Evolutionary conservation across 2,329 filamentous ascomycete genomes (phyloP).

Genomic region (Colletotrichum sp.): DNA sequence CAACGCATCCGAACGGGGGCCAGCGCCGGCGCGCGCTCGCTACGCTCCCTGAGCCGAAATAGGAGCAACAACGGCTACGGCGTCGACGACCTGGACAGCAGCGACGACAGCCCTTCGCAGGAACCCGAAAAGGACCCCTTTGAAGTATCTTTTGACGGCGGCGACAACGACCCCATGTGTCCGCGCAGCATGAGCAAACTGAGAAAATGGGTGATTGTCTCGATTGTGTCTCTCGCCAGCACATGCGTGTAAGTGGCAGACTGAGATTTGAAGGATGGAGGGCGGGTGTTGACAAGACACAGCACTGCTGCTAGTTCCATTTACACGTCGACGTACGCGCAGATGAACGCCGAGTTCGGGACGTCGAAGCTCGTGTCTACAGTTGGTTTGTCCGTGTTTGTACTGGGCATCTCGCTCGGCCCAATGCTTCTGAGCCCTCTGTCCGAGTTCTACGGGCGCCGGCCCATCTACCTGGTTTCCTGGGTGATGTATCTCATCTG

Average conservation of each 20-base stretch:
- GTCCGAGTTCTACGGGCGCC: constrained; percentile 81
- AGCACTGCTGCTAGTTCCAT: constrained; percentile 88
- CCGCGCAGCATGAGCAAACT: constrained; percentile 70
- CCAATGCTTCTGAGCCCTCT: constrained; percentile 68
- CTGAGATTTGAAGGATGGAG: not conserved
- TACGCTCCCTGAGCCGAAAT: constrained; percentile 29
- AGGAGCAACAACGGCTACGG: constrained; percentile 52
- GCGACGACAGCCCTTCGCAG: constrained; percentile 5
- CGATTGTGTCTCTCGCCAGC: constrained; percentile 75
- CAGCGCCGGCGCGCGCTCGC: not conserved
- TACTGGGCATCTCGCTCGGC: constrained; percentile 72
- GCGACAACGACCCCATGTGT: constrained; percentile 73
- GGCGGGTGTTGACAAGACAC: constrained; percentile 9
- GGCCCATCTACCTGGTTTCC: constrained; percentile 79
- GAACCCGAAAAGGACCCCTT: constrained; percentile 48
- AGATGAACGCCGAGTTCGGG: constrained; percentile 77
- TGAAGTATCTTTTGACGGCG: constrained; percentile 77
- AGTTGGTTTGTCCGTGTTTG: constrained; percentile 81
- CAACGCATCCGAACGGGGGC: constrained; percentile 28
- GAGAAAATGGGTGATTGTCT: constrained; percentile 81
- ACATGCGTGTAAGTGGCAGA: constrained; percentile 81
- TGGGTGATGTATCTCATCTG: constrained; percentile 80
- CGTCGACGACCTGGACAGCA: constrained; percentile 34
- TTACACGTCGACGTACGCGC: constrained; percentile 82
- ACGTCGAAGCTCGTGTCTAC: constrained; percentile 76